Base-by-base conservation (phyloP, 768 basidiomycete species). In the Postia placenta region DNA sequence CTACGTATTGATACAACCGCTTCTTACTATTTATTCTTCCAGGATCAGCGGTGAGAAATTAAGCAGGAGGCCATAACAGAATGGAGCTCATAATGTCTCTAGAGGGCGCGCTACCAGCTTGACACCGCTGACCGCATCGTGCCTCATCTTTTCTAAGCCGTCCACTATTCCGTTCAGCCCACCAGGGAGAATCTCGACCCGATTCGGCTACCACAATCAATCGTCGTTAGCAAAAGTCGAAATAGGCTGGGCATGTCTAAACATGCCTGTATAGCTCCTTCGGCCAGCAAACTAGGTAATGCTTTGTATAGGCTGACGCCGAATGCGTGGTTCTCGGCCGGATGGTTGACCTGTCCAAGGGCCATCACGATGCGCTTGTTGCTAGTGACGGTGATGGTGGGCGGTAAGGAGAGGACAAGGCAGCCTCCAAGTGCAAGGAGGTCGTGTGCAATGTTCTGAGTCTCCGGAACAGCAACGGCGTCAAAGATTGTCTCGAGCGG, bases 171-270 rank as follows among this genome's bases (percentile, higher is more conserved):
- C 62, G 0, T 27, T 22, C 24, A 66, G 44, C 1, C 64, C 64
- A 2, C 53, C 53, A 2, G 62, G 58, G 3, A 66, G 49, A 5
- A 66, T 42, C 40, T 66, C 59, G 2, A 56, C 54, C 3, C 41
- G 50, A 17, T 60, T 62, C 0, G 64, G 64, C 63, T 65, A 30
- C n/a, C n/a, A n/a, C n/a, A n/a, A n/a, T n/a, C n/a, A 3, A 26
- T 14, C 14, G 25, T n/a, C 4, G 9, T 42, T 2, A 15, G n/a
- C 38, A 35, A 25, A 9, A 35, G n/a, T 35, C n/a, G 11, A n/a
- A 35, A n/a, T n/a, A n/a, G n/a, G 33, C 9, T 6, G 61, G 47
- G 15, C 33, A 35, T 9, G 33, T 35, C 11, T 5, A 47, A 53
- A 2, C 25, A 60, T n/a, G n/a, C 61, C 56, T 57, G 56, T 37